Base-by-base conservation (phyloP, 1,139 yeast species). In the Sugiyamaella xylanicola region DNA sequence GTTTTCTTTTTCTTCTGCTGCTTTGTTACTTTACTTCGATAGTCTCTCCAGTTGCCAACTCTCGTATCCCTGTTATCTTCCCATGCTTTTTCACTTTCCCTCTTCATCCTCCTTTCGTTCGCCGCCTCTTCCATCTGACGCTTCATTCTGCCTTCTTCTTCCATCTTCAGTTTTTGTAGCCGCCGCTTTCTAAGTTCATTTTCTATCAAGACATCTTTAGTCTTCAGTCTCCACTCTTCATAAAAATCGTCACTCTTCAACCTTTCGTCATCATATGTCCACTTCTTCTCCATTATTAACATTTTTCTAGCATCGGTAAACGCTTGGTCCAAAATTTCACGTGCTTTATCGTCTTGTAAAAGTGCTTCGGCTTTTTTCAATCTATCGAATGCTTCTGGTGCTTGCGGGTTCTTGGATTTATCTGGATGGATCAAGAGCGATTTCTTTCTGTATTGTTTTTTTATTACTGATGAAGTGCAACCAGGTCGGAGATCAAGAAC, bases 361-460 rank as follows among this genome's bases (percentile, higher is more conserved):
- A 65, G 69, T 4, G 70, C 63, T 54, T 72, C 75, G 1, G 78
- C 77, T 53, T 72, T 72, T 59, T 75, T 74, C 43, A 75, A 63
- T 45, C 74, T 60, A 63, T 84, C 87, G 65, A 86, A 86, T 0
- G 91, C 90, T 42, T 72, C 77, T 0, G 87, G 82, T 0, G 90
- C 89, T 17, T 74, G 71, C 0, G 74, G 70, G 61, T 85, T 81
- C 47, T 72, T 68, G 1, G 82, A 77, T 63, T 84, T 85, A 65
- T 86, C 92, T 0, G 92, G 92, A 66, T 86, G 92, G 39, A 86
- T 82, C 58, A 84, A 68, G 42, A 85, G 70, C 7, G 89, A 83
- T 67, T 83, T 84, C 68, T 77, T 79, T 37, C 90, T 70, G 65
- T 79, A 86, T 42, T 73, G 65, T 58, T 75, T 79, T 59, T 77